Conservation (phyloP, 176 grass and related monocot genomes). For the Triticum timopheevii region DNA sequence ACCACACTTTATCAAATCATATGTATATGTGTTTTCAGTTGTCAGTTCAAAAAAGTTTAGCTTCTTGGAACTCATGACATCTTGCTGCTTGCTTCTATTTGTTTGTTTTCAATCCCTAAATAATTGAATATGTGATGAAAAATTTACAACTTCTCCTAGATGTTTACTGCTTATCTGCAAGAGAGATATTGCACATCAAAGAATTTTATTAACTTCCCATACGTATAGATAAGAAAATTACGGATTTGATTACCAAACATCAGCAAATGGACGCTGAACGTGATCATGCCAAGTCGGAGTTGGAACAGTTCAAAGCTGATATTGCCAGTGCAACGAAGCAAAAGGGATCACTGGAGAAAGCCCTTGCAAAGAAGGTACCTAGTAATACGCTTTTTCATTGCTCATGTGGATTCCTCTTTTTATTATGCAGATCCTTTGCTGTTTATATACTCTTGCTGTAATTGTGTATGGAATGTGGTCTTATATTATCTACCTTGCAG, state of each 20-base stretch:
- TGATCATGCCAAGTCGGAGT: slow-evolving; percentile 73
- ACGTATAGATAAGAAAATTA: slow-evolving; percentile 98
- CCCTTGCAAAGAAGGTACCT: slow-evolving; percentile 89
- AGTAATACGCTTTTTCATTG: slow-evolving; percentile 9
- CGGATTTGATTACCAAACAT: slow-evolving; percentile 80
- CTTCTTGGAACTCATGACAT: background rate
- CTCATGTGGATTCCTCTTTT: slow-evolving; percentile 15
- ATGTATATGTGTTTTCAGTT: background rate
- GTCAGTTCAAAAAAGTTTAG: background rate
- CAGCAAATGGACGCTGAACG: slow-evolving; percentile 95
- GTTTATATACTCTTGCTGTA: background rate
- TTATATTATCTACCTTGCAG: slow-evolving; percentile 47
- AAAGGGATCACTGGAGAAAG: slow-evolving; percentile 63
- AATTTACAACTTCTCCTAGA: background rate
- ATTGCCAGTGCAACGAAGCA: slow-evolving; percentile 70
- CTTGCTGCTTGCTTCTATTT: slow-evolving; percentile 20
- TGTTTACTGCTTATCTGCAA: slow-evolving; percentile 24
- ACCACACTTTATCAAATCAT: background rate
- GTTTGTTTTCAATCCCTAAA: background rate
- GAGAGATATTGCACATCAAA: background rate
- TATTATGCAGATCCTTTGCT: slow-evolving; percentile 7
- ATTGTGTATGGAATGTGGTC: slow-evolving; percentile 4
- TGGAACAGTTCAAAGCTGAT: slow-evolving; percentile 78
- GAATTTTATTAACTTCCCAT: slow-evolving; percentile 72
- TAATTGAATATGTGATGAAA: slow-evolving; percentile 15